Conservation (phyloP, 495 filamentous ascomycete genomes). For the Daldinia concentrica region DNA sequence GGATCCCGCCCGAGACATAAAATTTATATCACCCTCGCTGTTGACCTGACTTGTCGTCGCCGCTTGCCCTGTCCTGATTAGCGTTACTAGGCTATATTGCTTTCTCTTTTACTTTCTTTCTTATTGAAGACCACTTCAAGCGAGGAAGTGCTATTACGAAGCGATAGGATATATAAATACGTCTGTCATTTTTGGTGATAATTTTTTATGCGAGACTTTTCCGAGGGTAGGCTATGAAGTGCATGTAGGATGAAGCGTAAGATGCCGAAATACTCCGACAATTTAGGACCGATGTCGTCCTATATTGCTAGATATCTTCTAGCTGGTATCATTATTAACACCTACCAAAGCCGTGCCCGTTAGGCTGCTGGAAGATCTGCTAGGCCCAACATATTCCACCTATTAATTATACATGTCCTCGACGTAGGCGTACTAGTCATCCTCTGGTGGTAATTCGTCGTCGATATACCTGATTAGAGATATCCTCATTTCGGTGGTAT, state of each 20-base stretch:
- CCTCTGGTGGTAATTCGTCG: constrained; percentile 95
- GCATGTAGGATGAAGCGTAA: neutral
- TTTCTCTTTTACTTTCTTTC: no score
- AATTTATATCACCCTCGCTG: neutral
- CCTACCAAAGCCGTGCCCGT: neutral
- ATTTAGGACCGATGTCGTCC: neutral
- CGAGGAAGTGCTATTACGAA: neutral
- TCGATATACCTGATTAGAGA: constrained; percentile 94
- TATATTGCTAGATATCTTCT: neutral
- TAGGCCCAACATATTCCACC: neutral
- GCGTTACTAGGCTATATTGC: no score
- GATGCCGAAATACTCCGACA: neutral
- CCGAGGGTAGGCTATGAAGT: neutral
- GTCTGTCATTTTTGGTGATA: neutral
- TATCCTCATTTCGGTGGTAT: constrained; percentile 96
- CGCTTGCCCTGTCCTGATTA: neutral
- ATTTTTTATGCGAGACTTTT: neutral
- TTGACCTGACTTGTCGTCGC: neutral
- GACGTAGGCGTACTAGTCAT: constrained; percentile 68
- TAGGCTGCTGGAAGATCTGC: neutral
- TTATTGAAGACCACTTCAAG: no score
- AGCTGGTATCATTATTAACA: neutral
- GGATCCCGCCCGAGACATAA: constrained; percentile 4
- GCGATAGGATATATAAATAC: neutral
- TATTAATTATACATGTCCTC: constrained; percentile 1